These are phyloP conservation scores for Populus tomentosa DNA, from an alignment of 441 rosid genomes.

Conservation along the genomic window DNA sequence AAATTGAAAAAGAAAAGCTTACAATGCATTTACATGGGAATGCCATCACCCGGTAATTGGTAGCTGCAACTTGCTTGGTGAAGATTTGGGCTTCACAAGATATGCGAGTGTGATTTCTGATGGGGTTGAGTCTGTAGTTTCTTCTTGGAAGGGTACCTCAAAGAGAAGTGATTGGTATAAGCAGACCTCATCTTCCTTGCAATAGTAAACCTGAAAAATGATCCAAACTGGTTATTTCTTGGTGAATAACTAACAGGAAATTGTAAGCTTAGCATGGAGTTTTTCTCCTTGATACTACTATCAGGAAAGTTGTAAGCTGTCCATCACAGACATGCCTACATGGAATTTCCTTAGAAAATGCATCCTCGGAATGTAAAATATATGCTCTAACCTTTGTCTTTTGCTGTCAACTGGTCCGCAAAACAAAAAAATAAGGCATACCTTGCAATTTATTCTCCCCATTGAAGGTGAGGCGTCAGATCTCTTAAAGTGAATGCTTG, in stretches of 20 bases:
- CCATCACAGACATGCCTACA: not conserved
- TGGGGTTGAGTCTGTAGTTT: slow-evolving; percentile 27
- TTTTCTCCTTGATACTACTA: not conserved
- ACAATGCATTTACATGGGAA: slow-evolving; percentile 1
- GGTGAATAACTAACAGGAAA: not conserved
- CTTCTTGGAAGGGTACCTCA: slow-evolving; percentile 69
- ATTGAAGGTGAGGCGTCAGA: slow-evolving; percentile 47
- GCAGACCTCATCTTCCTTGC: slow-evolving; percentile 96
- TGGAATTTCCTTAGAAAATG: not conserved
- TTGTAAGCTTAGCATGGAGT: not conserved
- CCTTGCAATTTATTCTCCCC: slow-evolving; percentile 86
- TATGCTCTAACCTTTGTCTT: not conserved
- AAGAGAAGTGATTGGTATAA: slow-evolving; percentile 80
- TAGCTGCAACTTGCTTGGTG: slow-evolving; percentile 44
- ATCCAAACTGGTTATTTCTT: not conserved
- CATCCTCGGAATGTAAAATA: not conserved
- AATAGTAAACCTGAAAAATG: slow-evolving; percentile 61
- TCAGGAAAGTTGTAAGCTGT: not conserved
- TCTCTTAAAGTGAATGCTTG: slow-evolving; percentile 54
- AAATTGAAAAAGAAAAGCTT: slow-evolving; percentile 1
- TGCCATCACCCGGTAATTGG: slow-evolving; percentile 33
- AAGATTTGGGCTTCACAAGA: slow-evolving; percentile 60
- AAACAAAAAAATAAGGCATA: slow-evolving; percentile 18
- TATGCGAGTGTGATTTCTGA: slow-evolving; percentile 41
- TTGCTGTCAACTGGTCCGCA: not conserved